phyloP scores from a whole-genome alignment of 73 alveolate genomes.

The Loxodes magnus region DNA sequence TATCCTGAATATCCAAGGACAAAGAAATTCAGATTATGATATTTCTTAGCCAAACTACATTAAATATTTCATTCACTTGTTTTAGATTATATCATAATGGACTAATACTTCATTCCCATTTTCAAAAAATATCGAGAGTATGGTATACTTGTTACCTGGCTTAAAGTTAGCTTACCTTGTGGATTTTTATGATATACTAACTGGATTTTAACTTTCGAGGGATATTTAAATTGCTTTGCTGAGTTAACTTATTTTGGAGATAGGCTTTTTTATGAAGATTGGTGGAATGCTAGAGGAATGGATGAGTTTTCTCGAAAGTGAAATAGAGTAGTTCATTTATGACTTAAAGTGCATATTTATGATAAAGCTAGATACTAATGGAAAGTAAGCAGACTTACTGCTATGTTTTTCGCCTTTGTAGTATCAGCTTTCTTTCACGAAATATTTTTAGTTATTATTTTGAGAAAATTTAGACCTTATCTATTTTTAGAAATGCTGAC shows the following conservation, averaged over 20 bases:
- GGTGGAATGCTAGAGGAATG: constrained; percentile 53
- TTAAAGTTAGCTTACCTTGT: neutral
- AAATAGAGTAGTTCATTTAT: constrained; percentile 44
- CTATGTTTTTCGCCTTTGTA: neutral
- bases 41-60: no score
- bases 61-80: no score
- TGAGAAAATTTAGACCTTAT: neutral
- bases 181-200: neutral
- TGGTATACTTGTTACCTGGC: no score
- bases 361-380: neutral
- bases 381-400: neutral
- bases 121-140: no score
- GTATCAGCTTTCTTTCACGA: neutral
- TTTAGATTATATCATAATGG: no score
- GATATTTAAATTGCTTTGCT: constrained; percentile 22
- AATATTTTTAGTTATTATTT: neutral
- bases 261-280: constrained; percentile 43
- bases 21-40: no score
- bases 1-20: no score
- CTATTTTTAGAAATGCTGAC: neutral
- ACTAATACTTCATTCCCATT: no score
- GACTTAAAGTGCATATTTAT: constrained; percentile 33
- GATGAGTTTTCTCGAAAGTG: constrained; percentile 53
- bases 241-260: constrained; percentile 45
- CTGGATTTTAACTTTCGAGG: neutral